These are phyloP conservation scores for Adansonia rubrostipa DNA, from an alignment of 441 rosid species.

Conservation along the genomic window DNA sequence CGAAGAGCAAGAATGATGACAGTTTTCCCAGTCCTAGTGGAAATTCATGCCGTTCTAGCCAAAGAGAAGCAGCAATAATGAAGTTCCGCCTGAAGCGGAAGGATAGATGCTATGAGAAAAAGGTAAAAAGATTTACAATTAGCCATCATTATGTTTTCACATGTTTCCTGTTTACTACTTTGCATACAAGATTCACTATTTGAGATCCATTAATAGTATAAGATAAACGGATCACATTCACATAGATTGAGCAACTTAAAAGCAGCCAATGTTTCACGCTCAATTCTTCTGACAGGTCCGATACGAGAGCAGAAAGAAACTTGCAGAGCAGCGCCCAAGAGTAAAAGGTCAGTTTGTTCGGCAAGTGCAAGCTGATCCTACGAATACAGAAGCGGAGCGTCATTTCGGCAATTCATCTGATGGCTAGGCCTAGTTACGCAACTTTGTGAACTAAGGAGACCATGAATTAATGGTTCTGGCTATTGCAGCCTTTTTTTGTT, in stretches of 20 bases:
- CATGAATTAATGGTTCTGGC: neutral
- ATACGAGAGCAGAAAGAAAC: constrained; percentile 85
- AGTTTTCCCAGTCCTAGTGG: constrained; percentile 39
- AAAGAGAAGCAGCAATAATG: constrained; percentile 83
- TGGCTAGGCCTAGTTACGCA: constrained; percentile 24
- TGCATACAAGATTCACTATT: neutral
- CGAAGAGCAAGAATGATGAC: constrained; percentile 59
- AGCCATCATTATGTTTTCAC: constrained; percentile 39
- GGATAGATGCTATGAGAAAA: constrained; percentile 90
- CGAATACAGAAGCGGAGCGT: constrained; percentile 36
- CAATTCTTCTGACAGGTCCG: constrained; percentile 62
- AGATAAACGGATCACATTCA: neutral
- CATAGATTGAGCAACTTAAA: neutral
- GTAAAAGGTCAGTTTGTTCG: constrained; percentile 95
- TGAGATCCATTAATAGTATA: neutral
- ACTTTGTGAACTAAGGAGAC: neutral
- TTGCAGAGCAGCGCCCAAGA: constrained; percentile 94
- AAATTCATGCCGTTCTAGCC: constrained; percentile 50
- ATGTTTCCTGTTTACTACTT: neutral
- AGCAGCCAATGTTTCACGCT: constrained; percentile 10
- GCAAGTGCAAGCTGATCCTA: constrained; percentile 47
- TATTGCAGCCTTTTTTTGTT: neutral
- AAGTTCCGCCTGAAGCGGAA: constrained; percentile 91
- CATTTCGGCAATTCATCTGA: constrained; percentile 24
- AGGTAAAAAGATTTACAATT: constrained; percentile 51